Percentiles rank a stretch among this genome's conserved stretches.
Conservation (phyloP, 2,329 filamentous ascomycete genomes). For the Colletotrichum sp. region DNA sequence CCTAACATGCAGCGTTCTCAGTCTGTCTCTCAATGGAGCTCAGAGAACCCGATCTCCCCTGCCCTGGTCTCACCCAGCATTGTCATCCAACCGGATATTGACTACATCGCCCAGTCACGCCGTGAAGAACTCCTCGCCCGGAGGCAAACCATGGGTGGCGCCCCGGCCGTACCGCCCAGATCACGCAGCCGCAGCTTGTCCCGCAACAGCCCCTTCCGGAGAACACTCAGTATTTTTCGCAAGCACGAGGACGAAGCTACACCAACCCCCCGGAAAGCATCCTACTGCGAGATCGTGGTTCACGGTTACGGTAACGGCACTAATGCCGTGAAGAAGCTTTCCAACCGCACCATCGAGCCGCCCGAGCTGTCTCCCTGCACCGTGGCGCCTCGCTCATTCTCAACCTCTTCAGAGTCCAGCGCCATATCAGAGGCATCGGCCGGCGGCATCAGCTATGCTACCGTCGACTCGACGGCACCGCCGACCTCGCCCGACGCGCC, state of each 20-base stretch:
- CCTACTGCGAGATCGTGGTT: slow-evolving; percentile 58
- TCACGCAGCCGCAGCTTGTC: slow-evolving; percentile 28
- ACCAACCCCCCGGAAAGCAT: slow-evolving; percentile 14
- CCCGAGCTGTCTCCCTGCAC: background rate
- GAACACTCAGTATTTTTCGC: slow-evolving; percentile 37
- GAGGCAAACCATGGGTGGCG: background rate
- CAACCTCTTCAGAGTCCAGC: slow-evolving; percentile 25
- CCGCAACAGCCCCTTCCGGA: slow-evolving; percentile 32
- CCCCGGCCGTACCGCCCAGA: slow-evolving; percentile 23
- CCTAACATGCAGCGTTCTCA: slow-evolving; percentile 14
- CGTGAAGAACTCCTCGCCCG: slow-evolving; percentile 23
- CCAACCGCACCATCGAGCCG: background rate
- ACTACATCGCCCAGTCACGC: slow-evolving; percentile 55
- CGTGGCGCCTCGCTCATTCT: slow-evolving; percentile 8
- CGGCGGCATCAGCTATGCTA: slow-evolving; percentile 30
- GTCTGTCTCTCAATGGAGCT: slow-evolving; percentile 14
- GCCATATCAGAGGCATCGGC: slow-evolving; percentile 26
- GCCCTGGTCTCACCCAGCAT: background rate
- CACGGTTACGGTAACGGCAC: slow-evolving; percentile 61
- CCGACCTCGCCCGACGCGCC: slow-evolving; percentile 26
- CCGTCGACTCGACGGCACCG: slow-evolving; percentile 28
- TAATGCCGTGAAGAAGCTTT: slow-evolving; percentile 37
- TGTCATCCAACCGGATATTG: slow-evolving; percentile 61
- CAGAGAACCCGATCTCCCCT: background rate
- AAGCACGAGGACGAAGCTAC: slow-evolving; percentile 3